These are phyloP conservation scores for Musa beccarii DNA, from an alignment of 176 grass and related monocot species.

Conservation along the genomic window DNA sequence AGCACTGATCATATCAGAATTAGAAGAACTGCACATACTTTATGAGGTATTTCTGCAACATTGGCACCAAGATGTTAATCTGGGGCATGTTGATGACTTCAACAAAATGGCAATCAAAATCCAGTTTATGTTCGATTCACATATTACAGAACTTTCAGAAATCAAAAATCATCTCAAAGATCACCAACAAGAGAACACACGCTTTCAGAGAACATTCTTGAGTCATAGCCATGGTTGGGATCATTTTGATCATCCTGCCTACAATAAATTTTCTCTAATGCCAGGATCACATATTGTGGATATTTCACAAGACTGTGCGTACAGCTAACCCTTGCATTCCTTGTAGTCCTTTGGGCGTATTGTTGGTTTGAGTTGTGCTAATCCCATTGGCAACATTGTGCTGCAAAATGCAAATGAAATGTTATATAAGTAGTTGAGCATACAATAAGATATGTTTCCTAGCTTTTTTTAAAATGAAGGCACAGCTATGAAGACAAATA, in stretches of 20 bases:
- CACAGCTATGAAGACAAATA: neutral
- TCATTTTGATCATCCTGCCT: neutral
- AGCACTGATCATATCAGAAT: too few species aligned
- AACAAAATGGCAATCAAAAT: neutral
- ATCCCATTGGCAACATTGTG: conserved; percentile 74
- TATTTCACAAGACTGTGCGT: conserved; percentile 17
- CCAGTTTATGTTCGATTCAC: neutral
- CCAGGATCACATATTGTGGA: neutral
- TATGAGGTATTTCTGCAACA: too few species aligned
- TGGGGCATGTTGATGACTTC: neutral
- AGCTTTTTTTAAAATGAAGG: too few species aligned
- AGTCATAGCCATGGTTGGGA: neutral
- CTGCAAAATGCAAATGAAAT: conserved; percentile 19
- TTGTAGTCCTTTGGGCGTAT: conserved; percentile 47
- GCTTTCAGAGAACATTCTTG: neutral
- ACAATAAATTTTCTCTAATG: neutral
- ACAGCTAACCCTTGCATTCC: conserved; percentile 46
- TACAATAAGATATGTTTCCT: too few species aligned
- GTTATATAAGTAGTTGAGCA: too few species aligned
- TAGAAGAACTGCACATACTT: too few species aligned
- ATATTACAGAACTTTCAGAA: neutral
- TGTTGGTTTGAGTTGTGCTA: conserved; percentile 79
- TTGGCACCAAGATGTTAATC: too few species aligned
- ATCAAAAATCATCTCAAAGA: neutral
- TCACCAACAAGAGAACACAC: neutral